Base-by-base conservation (phyloP, 2,329 filamentous ascomycete species). In the Mycosphaerella sp. region DNA sequence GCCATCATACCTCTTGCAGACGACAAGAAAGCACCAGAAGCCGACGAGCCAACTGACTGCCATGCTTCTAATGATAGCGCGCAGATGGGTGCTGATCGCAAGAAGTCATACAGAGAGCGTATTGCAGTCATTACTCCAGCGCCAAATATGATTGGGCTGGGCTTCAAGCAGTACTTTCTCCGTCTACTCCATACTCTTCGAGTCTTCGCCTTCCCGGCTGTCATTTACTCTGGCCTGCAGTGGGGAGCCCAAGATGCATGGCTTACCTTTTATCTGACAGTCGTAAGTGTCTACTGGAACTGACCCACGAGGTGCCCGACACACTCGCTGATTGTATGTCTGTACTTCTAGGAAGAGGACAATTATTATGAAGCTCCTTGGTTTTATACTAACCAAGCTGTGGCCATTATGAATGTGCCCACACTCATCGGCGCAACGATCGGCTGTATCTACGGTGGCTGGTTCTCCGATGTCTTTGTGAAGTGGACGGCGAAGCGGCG, bases 221-320 rank as follows among this genome's bases (percentile, higher is more conserved):
- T 81, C 8, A 71, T 78, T 55, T 81, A 76, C 54, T 76, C 77
- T 2, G 78, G 79, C 7, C 63, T 81, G 18, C 78, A 81, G 59
- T 81, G 79, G 79, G 79, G 79, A 3, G 70, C 76, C 27, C 79
- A 81, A 62, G 79, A 80, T 56, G 77, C 79, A n/a, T 80, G 79
- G 66, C 66, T 82, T 17, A 77, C 76, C 1, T 81, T 82, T 61
- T 80, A 81, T 55, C 68, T 80, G 28, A 81, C 79, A 0, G 30
- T 34, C 21, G 21, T 25, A 25, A 25, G 21, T 16, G 36, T 39
- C 14, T 4, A 16, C 12, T 16, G 5, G 36, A 39, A 39, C 36
- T 8, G 9, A 16, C 12, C 34, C 14, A 5, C 36, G 16, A 4
- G 5, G 36, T 16, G 14, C 18, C 7, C 5, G 21, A 25, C 5